Evolutionary conservation across 1,284 basidiomycete species (phyloP).

Genomic region (Fomitopsis palustris): DNA sequence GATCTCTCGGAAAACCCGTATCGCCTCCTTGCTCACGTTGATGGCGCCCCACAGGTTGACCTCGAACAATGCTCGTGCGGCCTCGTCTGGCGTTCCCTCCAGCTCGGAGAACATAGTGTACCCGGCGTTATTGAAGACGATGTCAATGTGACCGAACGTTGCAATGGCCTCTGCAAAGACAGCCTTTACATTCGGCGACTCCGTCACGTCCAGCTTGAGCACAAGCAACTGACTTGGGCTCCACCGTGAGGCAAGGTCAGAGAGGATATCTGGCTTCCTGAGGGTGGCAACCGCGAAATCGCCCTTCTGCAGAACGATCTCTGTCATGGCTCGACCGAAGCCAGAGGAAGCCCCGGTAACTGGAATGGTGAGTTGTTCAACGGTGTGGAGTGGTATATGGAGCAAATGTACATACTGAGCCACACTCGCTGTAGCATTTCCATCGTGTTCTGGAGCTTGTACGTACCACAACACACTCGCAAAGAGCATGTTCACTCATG

Average conservation of each 20-base stretch:
- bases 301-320: conserved; percentile 13
- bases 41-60: conserved; percentile 36
- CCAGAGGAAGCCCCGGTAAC: conserved; percentile 20
- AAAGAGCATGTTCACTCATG: no score
- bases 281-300: conserved; percentile 14
- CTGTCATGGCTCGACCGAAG: conserved; percentile 11
- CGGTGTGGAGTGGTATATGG: no score
- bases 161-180: conserved; percentile 33
- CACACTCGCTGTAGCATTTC: no score
- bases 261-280: conserved; percentile 14
- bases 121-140: conserved; percentile 43
- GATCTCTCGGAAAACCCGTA: conserved; percentile 36
- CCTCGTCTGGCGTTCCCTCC: conserved; percentile 30
- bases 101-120: conserved; percentile 28
- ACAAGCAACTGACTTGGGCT: conserved; percentile 27
- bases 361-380: no score
- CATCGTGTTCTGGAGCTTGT: no score
- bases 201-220: conserved; percentile 37
- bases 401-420: no score
- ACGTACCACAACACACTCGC: no score
- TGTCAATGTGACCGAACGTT: conserved; percentile 38
- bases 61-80: conserved; percentile 31
- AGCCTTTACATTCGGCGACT: conserved; percentile 21
- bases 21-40: conserved; percentile 30
- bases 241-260: conserved; percentile 12